Base-by-base conservation (phyloP, 2,329 filamentous ascomycete species). In the Dactylellina leptospora region DNA sequence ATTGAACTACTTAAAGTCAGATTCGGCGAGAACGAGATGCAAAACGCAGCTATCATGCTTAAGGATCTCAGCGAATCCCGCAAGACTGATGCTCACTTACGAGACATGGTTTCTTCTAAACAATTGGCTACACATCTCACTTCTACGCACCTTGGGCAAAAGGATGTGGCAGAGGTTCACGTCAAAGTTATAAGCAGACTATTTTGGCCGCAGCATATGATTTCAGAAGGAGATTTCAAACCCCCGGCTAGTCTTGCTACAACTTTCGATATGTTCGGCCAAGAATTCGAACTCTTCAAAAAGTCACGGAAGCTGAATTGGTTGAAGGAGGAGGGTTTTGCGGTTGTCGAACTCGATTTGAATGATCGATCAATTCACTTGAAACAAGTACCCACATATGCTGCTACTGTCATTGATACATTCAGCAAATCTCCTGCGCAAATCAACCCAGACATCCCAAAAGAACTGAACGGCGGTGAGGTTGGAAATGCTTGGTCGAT, bases 21-120 rank as follows among this genome's bases (percentile, higher is more conserved):
- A 6, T 93, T 97, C 63, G 93, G 93, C 22, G 92, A 97, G 75
- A 85, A 86, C 25, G 88, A 91, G 13, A 82, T 99, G 47, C 95
- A 97, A 78, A 90, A 91, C 51, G 97, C 93, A 79, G 93, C 99
- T 78, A 95, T 99, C 77, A 99, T 99, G 95, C 86, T 99, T 64
- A 91, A 90, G 74, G 95, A 99, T 78, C 90, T 97, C 33, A 85
- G 90, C 75, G 93, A 97, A 77, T 96, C 92, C 1, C 84, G 85
- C 72, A 85, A 86, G 42, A 86, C 96, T 69, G 90, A 97, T 78
- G 81, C 83, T 5, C 82, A 85, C 10, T 87, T 96, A 48, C 83
- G 87, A 42, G 73, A 62, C 18, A 73, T 40, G 33, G 76, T 36
- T 75, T 71, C 42, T 48, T 75, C 74, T 42, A 74, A 50, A 74